Base-by-base conservation (phyloP, 805 yeast species). In the Sugiyamaella boreocaroliniensis region DNA sequence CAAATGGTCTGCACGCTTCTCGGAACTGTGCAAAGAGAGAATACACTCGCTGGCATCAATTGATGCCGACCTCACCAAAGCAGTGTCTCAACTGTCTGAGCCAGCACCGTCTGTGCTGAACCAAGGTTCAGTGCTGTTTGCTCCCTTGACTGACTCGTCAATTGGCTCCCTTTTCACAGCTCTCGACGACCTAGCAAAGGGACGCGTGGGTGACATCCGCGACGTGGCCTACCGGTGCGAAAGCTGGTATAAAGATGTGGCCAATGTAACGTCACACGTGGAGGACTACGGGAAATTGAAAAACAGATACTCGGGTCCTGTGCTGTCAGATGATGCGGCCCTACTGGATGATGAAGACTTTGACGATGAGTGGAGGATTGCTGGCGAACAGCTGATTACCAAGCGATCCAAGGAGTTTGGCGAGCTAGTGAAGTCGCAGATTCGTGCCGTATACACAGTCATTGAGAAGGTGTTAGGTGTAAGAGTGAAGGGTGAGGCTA, bases 321-420 rank as follows among this genome's bases (percentile, higher is more conserved):
- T 15, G 3, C 37, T 32, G 8, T 29, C 26, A 26, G 49, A 20
- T 19, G 49, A 53, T 16, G 47, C 29, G n/a, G 8, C 37, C 4
- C n/a, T 14, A 32, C 37, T 32, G 8, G 52, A 44, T 10, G 50
- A 51, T 20, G 56, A 50, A 14, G 55, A 55, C 16, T 47, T 40
- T 45, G 55, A 55, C 10, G 57, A 48, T n/a, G 52, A 48, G n/a
- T 55, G 57, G 57, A 40, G 34, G 22, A 11, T 15, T 5, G 47
- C 40, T 11, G 55, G 51, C 5, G 44, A 45, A 9, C 3, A 14
- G 37, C 4, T 32, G 37, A 32, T 32, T 32, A 9, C 37, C n/a
- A 14, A 32, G 37, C 37, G 37, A 32, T 32, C 37, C 12, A 32
- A 32, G 37, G 37, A 32, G 37, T 32, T 32, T 32, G 37, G 37